Evolutionary conservation across 2,329 filamentous ascomycete species (phyloP).

Genomic region (Calonectria multiphialidica): DNA sequence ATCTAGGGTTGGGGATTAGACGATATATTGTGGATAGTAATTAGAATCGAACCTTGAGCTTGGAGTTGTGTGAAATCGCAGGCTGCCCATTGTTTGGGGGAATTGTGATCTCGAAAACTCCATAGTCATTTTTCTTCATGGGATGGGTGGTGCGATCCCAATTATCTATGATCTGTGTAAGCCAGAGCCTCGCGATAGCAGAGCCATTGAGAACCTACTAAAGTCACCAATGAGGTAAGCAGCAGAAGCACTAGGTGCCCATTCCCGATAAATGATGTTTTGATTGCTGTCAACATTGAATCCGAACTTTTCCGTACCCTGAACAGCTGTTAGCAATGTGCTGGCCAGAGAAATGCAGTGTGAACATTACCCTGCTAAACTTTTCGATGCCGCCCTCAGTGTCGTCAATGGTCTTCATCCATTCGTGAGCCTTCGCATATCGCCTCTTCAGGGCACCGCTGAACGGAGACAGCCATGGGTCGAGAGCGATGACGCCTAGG

Average conservation of each 20-base stretch:
- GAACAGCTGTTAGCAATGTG: conserved; percentile 16
- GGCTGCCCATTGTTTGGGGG: conserved; percentile 80
- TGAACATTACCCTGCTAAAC: conserved; percentile 79
- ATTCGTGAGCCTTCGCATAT: conserved; percentile 83
- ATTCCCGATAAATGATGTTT: conserved; percentile 93
- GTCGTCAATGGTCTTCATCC: conserved; percentile 87
- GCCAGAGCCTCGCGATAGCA: conserved; percentile 18
- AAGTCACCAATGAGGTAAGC: conserved; percentile 95
- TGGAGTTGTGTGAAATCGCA: conserved; percentile 91
- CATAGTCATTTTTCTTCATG: conserved; percentile 89
- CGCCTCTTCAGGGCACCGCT: conserved; percentile 80
- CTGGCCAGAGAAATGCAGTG: not conserved
- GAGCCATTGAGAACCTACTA: conserved; percentile 67
- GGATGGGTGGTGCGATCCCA: conserved; percentile 88
- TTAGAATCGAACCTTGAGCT: conserved; percentile 80
- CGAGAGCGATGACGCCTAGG: conserved; percentile 85
- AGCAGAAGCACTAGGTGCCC: conserved; percentile 89
- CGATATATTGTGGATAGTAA: not conserved
- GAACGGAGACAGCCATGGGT: conserved; percentile 92
- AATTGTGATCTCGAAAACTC: conserved; percentile 86
- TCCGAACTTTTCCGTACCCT: conserved; percentile 90
- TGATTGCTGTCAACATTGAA: conserved; percentile 85
- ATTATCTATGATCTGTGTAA: conserved; percentile 69
- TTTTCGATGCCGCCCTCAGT: conserved; percentile 91
- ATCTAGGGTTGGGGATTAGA: conserved; percentile 66